Evolutionary conservation across 2,329 filamentous ascomycete genomes (phyloP).

Genomic region (Xylariaceae sp.): DNA sequence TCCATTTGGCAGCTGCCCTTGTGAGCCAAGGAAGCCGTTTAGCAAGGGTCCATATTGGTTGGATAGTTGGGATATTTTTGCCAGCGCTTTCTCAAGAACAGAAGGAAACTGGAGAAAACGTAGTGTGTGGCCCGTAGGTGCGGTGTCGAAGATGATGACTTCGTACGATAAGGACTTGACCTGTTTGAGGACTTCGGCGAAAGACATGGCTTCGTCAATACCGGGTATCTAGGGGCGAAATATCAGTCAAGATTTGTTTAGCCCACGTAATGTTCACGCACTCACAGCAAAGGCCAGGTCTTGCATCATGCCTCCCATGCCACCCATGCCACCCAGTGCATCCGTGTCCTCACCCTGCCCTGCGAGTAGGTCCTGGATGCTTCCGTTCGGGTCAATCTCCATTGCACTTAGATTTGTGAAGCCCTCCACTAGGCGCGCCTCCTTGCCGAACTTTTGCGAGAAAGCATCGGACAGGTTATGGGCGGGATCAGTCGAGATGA

Average conservation of each 20-base stretch:
- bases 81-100: slow-evolving; percentile 97
- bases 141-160: slow-evolving; percentile 98
- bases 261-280: background rate
- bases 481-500: slow-evolving; percentile 97
- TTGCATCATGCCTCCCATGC: slow-evolving; percentile 96
- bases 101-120: slow-evolving; percentile 98
- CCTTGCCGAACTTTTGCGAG: slow-evolving; percentile 98
- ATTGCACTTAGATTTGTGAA: slow-evolving; percentile 95
- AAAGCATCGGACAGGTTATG: slow-evolving; percentile 99
- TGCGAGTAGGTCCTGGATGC: slow-evolving; percentile 91
- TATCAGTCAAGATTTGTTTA: slow-evolving; percentile 16
- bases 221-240: slow-evolving; percentile 76
- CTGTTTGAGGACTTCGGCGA: slow-evolving; percentile 98
- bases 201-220: slow-evolving; percentile 99
- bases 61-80: slow-evolving; percentile 93
- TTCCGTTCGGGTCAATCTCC: slow-evolving; percentile 98
- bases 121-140: slow-evolving; percentile 95
- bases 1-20: slow-evolving; percentile 80
- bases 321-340: slow-evolving; percentile 65
- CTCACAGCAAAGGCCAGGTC: slow-evolving; percentile 92
- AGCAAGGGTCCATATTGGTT: slow-evolving; percentile 95
- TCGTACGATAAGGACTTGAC: slow-evolving; percentile 99
- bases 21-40: slow-evolving; percentile 86
- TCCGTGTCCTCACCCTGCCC: slow-evolving; percentile 72
- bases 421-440: slow-evolving; percentile 88